phyloP scores from a whole-genome alignment of 345 rosid genomes.

The Eucalyptus pauciflora region DNA sequence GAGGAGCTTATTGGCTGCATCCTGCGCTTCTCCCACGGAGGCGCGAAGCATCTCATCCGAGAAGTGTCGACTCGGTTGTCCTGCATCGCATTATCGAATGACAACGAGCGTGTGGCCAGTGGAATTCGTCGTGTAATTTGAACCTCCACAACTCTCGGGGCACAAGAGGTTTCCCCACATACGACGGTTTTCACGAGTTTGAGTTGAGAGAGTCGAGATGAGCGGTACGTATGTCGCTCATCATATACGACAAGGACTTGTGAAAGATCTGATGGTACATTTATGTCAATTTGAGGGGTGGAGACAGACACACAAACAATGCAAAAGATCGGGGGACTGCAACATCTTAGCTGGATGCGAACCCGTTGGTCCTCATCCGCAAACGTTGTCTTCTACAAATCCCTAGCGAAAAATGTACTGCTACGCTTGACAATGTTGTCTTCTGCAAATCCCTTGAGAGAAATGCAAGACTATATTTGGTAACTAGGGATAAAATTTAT shows the following conservation, averaged over 20 bases:
- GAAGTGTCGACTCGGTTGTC: no score
- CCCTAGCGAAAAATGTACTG: accelerated
- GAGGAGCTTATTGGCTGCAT: neutral
- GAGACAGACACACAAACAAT: neutral
- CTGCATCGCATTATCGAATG: neutral
- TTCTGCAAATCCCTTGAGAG: neutral
- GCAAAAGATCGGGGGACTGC: neutral
- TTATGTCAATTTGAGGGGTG: neutral
- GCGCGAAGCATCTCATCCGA: neutral
- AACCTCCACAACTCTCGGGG: neutral
- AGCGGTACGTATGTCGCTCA: neutral
- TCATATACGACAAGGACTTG: neutral
- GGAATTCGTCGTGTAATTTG: neutral
- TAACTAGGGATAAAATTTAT: no score
- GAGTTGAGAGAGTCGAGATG: neutral
- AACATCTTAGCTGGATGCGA: neutral
- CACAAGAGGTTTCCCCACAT: neutral
- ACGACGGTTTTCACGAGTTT: neutral
- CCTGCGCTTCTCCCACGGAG: neutral
- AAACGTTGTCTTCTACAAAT: neutral
- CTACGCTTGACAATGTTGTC: neutral
- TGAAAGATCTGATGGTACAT: neutral
- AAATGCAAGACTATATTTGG: accelerated
- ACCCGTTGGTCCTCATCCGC: neutral
- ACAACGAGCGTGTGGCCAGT: neutral